phyloP scores from a whole-genome alignment of 768 basidiomycete species.

The Tricholoma terreum region DNA sequence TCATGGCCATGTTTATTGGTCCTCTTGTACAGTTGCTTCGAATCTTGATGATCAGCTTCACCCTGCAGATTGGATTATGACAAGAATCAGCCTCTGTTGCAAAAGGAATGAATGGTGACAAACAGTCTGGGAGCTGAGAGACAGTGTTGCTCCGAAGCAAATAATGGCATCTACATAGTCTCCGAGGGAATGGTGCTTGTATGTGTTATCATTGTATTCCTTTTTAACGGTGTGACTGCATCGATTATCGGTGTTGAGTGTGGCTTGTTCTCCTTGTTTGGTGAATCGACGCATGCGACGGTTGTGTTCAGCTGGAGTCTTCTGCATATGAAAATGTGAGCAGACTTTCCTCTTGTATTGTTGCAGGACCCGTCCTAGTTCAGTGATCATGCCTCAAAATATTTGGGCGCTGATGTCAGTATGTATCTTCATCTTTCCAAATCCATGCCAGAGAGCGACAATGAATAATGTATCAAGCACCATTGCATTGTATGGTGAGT shows the following conservation, averaged over 20 bases:
- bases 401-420: constrained; percentile 30
- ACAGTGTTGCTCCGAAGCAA: constrained; percentile 27
- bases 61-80: constrained; percentile 21
- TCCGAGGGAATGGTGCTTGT: constrained; percentile 29
- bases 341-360: constrained; percentile 19
- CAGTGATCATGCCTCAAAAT: constrained; percentile 24
- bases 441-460: constrained; percentile 34
- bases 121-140: constrained; percentile 32
- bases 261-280: background rate
- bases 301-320: constrained; percentile 24
- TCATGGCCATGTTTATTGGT: constrained; percentile 28
- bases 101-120: background rate
- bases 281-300: constrained; percentile 10
- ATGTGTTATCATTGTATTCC: constrained; percentile 20
- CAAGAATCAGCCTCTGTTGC: background rate
- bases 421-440: constrained; percentile 35
- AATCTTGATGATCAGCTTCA: constrained; percentile 32
- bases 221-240: constrained; percentile 6
- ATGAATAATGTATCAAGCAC: constrained; percentile 27
- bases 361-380: constrained; percentile 22
- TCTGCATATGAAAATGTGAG: constrained; percentile 9
- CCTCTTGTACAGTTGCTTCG: constrained; percentile 31
- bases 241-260: constrained; percentile 7
- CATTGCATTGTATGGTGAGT: constrained; percentile 21
- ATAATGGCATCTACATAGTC: constrained; percentile 23